A percentile compares a stretch with the other conserved stretches of the same genome.
Evolutionary conservation across 1,284 basidiomycete genomes (phyloP).

Genomic region (Austroboletus niveus): DNA sequence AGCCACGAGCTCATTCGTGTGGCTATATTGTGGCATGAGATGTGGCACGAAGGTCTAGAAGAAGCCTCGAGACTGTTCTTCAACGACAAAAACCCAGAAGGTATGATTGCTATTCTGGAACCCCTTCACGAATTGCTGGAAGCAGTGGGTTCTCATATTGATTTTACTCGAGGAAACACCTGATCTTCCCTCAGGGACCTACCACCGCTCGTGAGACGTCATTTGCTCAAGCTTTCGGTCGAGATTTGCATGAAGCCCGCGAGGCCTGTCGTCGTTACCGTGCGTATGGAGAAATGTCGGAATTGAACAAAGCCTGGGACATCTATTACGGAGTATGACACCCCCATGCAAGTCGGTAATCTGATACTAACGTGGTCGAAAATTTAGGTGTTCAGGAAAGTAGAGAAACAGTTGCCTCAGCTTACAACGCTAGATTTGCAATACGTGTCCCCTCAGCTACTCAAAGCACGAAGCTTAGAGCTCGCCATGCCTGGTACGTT

Average conservation of each 20-base stretch:
- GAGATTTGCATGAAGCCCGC: constrained; percentile 92
- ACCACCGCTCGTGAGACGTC: constrained; percentile 94
- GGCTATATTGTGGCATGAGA: constrained; percentile 98
- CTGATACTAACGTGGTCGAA: constrained; percentile 4
- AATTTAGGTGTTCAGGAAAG: constrained; percentile 90
- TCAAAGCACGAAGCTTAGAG: constrained; percentile 88
- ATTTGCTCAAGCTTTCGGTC: constrained; percentile 92
- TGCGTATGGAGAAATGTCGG: constrained; percentile 82
- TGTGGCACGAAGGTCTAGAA: constrained; percentile 99
- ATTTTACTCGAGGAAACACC: neutral
- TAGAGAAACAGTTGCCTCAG: constrained; percentile 91
- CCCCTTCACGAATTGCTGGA: constrained; percentile 95
- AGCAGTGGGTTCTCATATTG: constrained; percentile 52
- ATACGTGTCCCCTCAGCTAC: constrained; percentile 93
- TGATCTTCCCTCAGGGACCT: constrained; percentile 61
- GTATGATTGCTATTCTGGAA: constrained; percentile 94
- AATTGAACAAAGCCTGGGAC: constrained; percentile 99
- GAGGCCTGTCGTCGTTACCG: constrained; percentile 90
- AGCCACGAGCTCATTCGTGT: constrained; percentile 96
- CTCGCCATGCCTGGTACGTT: constrained; percentile 87
- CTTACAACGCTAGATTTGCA: constrained; percentile 93
- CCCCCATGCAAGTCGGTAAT: neutral
- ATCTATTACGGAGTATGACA: constrained; percentile 84
- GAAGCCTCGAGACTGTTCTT: constrained; percentile 98
- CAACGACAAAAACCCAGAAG: constrained; percentile 98